These are phyloP conservation scores for Xylariales sp. DNA, from an alignment of 2,329 filamentous ascomycete species.

Conservation along the genomic window DNA sequence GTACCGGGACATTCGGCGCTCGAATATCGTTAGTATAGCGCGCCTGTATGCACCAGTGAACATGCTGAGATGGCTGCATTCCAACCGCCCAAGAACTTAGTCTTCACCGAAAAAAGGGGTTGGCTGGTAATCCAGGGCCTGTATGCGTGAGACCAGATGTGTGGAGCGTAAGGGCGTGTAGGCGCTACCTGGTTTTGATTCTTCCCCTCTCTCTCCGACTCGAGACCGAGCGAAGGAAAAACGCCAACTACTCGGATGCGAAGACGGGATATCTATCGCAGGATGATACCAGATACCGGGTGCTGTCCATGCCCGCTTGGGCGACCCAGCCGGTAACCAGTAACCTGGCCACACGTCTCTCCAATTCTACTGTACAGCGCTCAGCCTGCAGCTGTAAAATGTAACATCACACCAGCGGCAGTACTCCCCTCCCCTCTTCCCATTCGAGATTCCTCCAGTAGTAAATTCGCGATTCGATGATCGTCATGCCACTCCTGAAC, in stretches of 20 bases:
- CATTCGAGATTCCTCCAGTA: background rate
- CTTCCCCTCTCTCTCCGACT: background rate
- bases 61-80: background rate
- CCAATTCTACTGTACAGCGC: background rate
- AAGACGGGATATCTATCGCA: background rate
- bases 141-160: background rate
- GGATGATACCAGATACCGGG: background rate
- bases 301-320: background rate
- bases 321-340: constrained; percentile 16
- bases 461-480: constrained; percentile 3
- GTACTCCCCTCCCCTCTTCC: constrained; percentile 1
- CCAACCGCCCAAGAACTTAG: background rate
- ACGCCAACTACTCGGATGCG: background rate
- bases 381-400: constrained; percentile 24
- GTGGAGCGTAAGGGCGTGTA: background rate
- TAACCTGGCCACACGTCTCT: constrained; percentile 23
- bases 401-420: constrained; percentile 1
- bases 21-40: background rate
- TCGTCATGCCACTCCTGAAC: background rate
- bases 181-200: background rate
- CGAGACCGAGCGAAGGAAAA: background rate
- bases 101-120: background rate
- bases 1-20: background rate
- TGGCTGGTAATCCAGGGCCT: background rate
- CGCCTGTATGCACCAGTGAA: background rate